A percentile compares a stretch with the other conserved stretches of the same genome.
phyloP scores from a whole-genome alignment of 768 basidiomycete genomes.

The Gautieria morchelliformis region DNA sequence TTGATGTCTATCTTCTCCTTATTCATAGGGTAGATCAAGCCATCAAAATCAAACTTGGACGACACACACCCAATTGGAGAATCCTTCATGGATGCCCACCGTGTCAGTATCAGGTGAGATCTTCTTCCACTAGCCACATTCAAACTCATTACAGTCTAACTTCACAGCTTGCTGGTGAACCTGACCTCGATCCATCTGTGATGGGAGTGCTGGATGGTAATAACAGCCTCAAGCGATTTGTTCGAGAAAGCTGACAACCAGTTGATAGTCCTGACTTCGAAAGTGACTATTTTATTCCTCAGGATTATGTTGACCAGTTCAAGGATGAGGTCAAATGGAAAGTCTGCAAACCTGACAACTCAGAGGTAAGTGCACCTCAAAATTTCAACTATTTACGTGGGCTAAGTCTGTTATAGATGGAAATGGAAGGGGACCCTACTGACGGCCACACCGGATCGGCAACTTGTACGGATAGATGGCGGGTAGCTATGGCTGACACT shows the following conservation, averaged over 20 bases:
- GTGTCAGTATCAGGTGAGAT: neutral
- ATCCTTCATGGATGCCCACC: neutral
- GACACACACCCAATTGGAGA: neutral
- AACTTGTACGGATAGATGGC: slow-evolving; percentile 1
- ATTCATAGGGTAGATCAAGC: neutral
- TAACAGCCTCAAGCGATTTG: slow-evolving; percentile 20
- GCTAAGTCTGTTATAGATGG: neutral
- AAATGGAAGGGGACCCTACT: slow-evolving; percentile 1
- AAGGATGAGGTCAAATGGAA: slow-evolving; percentile 16
- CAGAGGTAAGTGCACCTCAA: neutral
- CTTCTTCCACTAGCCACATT: neutral
- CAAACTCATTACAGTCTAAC: neutral
- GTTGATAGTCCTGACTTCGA: slow-evolving; percentile 16
- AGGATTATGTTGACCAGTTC: slow-evolving; percentile 20
- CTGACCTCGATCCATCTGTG: slow-evolving; percentile 7
- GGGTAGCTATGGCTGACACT: neutral
- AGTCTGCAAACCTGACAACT: neutral
- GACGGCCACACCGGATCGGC: neutral
- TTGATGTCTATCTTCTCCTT: neutral
- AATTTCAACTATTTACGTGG: neutral
- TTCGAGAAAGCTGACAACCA: slow-evolving; percentile 11
- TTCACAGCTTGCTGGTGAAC: slow-evolving; percentile 10
- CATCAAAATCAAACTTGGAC: neutral
- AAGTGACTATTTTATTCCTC: slow-evolving; percentile 20
- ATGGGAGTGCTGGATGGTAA: slow-evolving; percentile 17